Conservation (phyloP, 257 asterid species). For the Cordia subcordata region DNA sequence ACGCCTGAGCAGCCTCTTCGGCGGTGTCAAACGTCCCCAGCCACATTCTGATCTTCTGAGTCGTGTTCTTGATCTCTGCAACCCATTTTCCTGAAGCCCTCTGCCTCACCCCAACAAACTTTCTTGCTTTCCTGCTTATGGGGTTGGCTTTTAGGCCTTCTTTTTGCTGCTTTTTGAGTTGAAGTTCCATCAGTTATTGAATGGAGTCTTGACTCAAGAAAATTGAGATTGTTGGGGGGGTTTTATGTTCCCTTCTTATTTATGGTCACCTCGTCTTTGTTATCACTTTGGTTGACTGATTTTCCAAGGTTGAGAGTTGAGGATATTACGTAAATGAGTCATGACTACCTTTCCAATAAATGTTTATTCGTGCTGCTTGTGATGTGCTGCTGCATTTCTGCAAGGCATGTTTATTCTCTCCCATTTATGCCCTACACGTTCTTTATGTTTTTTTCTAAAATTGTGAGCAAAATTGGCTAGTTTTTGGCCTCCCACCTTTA, state of each 20-base stretch:
- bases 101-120: constrained; percentile 81
- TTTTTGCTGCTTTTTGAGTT: constrained; percentile 27
- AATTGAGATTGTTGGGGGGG: constrained; percentile 23
- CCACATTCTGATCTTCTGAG: constrained; percentile 92
- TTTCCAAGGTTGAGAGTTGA: constrained; percentile 33
- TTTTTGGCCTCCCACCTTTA: constrained; percentile 11
- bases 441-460: constrained; percentile 22
- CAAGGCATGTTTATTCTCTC: constrained; percentile 28
- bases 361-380: constrained; percentile 28
- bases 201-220: constrained; percentile 11
- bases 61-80: constrained; percentile 84
- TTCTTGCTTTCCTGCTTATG: constrained; percentile 32
- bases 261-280: constrained; percentile 33
- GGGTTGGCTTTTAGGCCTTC: not conserved
- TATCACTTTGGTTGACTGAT: constrained; percentile 39
- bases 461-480: constrained; percentile 18
- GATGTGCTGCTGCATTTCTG: constrained; percentile 18
- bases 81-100: constrained; percentile 93
- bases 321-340: constrained; percentile 19
- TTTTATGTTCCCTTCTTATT: constrained; percentile 25
- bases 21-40: constrained; percentile 82
- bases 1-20: constrained; percentile 86
- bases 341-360: constrained; percentile 28
- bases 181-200: constrained; percentile 40
- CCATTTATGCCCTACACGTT: constrained; percentile 44